These are phyloP conservation scores for Pulveroboletus ravenelii DNA, from an alignment of 768 basidiomycete genomes.

Conservation along the genomic window DNA sequence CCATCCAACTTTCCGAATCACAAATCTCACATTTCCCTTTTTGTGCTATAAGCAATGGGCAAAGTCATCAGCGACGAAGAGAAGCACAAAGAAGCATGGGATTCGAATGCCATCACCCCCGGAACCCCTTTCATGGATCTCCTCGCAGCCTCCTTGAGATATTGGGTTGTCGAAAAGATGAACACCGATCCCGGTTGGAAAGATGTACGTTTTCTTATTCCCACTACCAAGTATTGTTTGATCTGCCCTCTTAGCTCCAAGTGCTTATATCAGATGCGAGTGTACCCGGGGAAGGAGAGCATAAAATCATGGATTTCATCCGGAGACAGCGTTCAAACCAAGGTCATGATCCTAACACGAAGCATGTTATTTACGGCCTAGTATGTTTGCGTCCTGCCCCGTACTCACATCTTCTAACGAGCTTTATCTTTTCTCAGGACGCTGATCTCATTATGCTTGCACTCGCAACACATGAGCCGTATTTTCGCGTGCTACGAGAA, in stretches of 20 bases:
- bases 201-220: slow-evolving; percentile 45
- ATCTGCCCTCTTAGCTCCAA: slow-evolving; percentile 57
- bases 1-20: neutral
- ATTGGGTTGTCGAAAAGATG: slow-evolving; percentile 95
- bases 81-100: slow-evolving; percentile 85
- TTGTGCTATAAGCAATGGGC: slow-evolving; percentile 73
- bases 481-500: slow-evolving; percentile 95
- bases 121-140: slow-evolving; percentile 98
- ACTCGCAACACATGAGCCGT: slow-evolving; percentile 96
- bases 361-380: slow-evolving; percentile 96
- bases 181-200: slow-evolving; percentile 97
- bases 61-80: slow-evolving; percentile 79
- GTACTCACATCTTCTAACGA: slow-evolving; percentile 5
- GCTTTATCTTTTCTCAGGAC: slow-evolving; percentile 50
- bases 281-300: slow-evolving; percentile 98
- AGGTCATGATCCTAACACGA: slow-evolving; percentile 92
- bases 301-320: slow-evolving; percentile 99
- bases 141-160: slow-evolving; percentile 80
- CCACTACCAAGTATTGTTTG: neutral
- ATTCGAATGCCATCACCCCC: slow-evolving; percentile 97
- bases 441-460: slow-evolving; percentile 99
- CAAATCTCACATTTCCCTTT: neutral
- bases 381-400: slow-evolving; percentile 41
- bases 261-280: slow-evolving; percentile 96
- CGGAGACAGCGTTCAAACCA: slow-evolving; percentile 81